Base-by-base conservation (phyloP, 768 basidiomycete species). In the Cystoderma amianthinum region DNA sequence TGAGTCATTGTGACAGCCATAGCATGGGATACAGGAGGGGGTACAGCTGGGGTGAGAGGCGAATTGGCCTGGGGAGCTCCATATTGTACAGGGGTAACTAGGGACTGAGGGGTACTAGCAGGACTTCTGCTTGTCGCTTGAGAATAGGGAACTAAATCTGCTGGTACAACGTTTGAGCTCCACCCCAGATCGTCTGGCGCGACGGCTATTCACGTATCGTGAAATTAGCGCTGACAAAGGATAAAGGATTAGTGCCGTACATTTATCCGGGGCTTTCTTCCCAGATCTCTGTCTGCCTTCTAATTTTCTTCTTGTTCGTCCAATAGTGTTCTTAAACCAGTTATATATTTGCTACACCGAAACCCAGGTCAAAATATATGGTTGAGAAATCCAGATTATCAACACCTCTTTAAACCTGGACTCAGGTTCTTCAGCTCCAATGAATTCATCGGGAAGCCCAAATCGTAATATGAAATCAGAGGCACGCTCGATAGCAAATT, bases 291-390 rank as follows among this genome's bases (percentile, higher is more conserved):
- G 69, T 19, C 72, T 63, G 4, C 77, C 76, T 45, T 78, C 78
- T 34, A 72, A 60, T 54, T 78, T 78, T 36, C 78, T 64, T 41
- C 78, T 64, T 5, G 72, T 76, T 22, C 80, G 67, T 4, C 79
- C 80, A 41, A 78, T 72, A 13, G 80, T 80, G 56, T 82, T 82
- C 61, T 82, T 82, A 61, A 78, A 82, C 80, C 80, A 82, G 50
- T 80, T 81, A 63, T 82, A 82, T 43, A 82, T 78, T 73, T 80
- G 78, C 78, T 80, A 60, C n/a, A n/a, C 54, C 48, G 42, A 42
- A 25, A 23, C 44, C 25, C 38, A 40, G 48, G 47, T 55, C 44
- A 53, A 39, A 36, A 39, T 21, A 42, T 30, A 20, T 18, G 23
- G n/a, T 36, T 25, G 21, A 24, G 33, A 33, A 17, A 45, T 35